Percentiles rank a stretch among this genome's conserved stretches.
These are phyloP conservation scores for Penicillium herquei DNA, from an alignment of 495 filamentous ascomycete species.

Conservation along the genomic window DNA sequence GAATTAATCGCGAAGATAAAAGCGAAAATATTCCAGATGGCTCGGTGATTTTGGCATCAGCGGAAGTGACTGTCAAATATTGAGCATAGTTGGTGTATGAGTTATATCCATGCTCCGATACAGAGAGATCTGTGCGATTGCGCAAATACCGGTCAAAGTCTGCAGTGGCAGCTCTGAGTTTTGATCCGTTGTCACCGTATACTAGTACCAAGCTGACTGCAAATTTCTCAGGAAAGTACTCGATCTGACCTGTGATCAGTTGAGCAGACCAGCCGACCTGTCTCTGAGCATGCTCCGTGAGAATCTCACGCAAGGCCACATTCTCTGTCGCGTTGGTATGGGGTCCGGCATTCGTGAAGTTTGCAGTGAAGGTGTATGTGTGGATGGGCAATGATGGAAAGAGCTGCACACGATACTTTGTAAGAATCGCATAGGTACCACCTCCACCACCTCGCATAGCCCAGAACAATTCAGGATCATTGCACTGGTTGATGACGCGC, in stretches of 20 bases:
- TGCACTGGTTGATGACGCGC: constrained; percentile 38
- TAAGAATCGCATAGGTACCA: constrained; percentile 25
- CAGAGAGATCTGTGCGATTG: constrained; percentile 8
- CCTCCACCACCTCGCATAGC: constrained; percentile 41
- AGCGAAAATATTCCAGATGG: constrained; percentile 22
- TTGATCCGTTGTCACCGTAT: constrained; percentile 12
- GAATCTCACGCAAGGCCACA: constrained; percentile 6
- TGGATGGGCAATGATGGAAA: constrained; percentile 18
- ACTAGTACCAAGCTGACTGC: constrained; percentile 14
- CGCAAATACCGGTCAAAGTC: constrained; percentile 5
- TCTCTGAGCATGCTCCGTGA: constrained; percentile 12
- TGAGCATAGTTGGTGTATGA: constrained; percentile 13
- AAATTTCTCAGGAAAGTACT: constrained; percentile 15
- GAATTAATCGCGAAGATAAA: constrained; percentile 21
- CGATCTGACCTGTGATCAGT: constrained; percentile 11
- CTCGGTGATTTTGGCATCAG: constrained; percentile 7
- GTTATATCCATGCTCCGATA: constrained; percentile 8
- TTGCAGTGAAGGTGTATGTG: constrained; percentile 20
- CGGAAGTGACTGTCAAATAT: constrained; percentile 10
- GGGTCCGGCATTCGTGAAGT: constrained; percentile 7
- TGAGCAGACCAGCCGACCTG: constrained; percentile 17
- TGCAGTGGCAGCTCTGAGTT: constrained; percentile 12
- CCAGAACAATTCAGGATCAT: constrained; percentile 56
- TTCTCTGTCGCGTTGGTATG: constrained; percentile 7
- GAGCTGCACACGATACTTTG: constrained; percentile 18